These are phyloP conservation scores for Bipolaris gigantea DNA, from an alignment of 2,329 filamentous ascomycete genomes.

Conservation along the genomic window DNA sequence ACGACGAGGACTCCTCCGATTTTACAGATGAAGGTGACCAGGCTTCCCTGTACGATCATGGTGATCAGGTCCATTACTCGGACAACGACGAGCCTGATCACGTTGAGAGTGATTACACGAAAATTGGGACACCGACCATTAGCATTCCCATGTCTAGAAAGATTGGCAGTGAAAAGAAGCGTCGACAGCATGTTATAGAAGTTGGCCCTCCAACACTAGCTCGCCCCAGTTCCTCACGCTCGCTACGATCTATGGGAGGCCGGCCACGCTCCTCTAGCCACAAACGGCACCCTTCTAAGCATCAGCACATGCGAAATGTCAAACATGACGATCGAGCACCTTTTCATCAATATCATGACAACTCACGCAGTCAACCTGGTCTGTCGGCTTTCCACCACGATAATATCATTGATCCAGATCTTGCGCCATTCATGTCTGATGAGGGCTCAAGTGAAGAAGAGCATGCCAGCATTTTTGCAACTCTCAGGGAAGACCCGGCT, in stretches of 20 bases:
- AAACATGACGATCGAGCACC: slow-evolving; percentile 84
- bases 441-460: slow-evolving; percentile 91
- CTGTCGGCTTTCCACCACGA: slow-evolving; percentile 96
- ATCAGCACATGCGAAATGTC: slow-evolving; percentile 77
- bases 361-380: slow-evolving; percentile 64
- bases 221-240: slow-evolving; percentile 91
- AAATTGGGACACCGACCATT: slow-evolving; percentile 61
- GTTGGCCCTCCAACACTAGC: slow-evolving; percentile 75
- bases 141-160: slow-evolving; percentile 66
- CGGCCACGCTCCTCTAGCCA: slow-evolving; percentile 78
- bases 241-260: slow-evolving; percentile 71
- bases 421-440: slow-evolving; percentile 94
- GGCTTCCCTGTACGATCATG: slow-evolving; percentile 55
- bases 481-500: slow-evolving; percentile 67
- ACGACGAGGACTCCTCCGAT: slow-evolving; percentile 88
- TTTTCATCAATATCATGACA: slow-evolving; percentile 77
- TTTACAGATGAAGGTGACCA: slow-evolving; percentile 80
- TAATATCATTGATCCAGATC: slow-evolving; percentile 95
- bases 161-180: slow-evolving; percentile 73
- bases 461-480: slow-evolving; percentile 79
- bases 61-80: slow-evolving; percentile 25
- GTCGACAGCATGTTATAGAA: slow-evolving; percentile 86
- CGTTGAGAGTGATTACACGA: slow-evolving; percentile 44
- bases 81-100: slow-evolving; percentile 31
- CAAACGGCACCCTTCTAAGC: slow-evolving; percentile 83